Conservation (phyloP, 495 filamentous ascomycete genomes). For the Neurospora sp. region DNA sequence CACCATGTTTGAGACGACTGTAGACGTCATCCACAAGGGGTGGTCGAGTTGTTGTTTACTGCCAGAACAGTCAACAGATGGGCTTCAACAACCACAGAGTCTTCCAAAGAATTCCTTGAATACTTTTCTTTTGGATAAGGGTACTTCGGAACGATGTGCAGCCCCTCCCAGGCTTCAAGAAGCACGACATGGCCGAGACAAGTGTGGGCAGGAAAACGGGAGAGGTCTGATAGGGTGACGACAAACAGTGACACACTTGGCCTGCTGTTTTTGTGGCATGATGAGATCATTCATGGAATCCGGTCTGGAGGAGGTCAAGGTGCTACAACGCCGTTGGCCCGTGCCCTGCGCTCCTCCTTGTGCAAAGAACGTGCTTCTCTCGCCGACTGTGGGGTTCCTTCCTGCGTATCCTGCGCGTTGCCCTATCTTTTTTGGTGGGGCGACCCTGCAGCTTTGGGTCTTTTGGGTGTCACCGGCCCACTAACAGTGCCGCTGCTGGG, state of each 20-base stretch:
- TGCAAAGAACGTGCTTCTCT: neutral
- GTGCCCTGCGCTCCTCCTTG: neutral
- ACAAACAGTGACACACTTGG: constrained; percentile 5
- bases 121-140: neutral
- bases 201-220: neutral
- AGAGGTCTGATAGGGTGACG: neutral
- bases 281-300: constrained; percentile 21
- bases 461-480: neutral
- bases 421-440: neutral
- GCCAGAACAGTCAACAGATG: neutral
- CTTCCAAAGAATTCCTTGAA: neutral
- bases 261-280: constrained; percentile 17
- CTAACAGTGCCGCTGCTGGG: neutral
- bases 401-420: neutral
- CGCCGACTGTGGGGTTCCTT: neutral
- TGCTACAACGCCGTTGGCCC: neutral
- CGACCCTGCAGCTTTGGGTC: neutral
- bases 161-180: neutral
- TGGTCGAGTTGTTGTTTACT: neutral
- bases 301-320: neutral
- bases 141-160: constrained; percentile 1
- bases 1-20: neutral
- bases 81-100: neutral
- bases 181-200: neutral
- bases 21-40: neutral